These are phyloP conservation scores for Panus rudis DNA, from an alignment of 768 basidiomycete species.

Conservation along the genomic window DNA sequence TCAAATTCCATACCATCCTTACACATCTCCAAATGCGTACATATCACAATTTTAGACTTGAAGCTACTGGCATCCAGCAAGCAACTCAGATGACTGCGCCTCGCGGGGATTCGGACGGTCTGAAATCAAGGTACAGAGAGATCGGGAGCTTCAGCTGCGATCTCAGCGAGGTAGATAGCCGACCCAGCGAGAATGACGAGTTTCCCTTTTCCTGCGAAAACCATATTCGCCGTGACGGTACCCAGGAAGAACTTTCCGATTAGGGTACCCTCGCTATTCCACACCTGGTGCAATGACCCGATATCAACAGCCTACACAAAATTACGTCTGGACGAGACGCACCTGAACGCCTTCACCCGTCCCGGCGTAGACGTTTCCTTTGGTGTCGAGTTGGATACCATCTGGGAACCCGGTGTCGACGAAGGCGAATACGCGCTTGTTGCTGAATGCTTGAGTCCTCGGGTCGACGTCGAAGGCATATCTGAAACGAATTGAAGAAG, in stretches of 20 bases:
- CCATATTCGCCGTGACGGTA: slow-evolving; percentile 29
- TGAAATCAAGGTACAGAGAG: slow-evolving; percentile 27
- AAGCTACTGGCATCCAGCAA: too few relatives aligned
- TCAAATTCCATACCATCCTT: too few relatives aligned
- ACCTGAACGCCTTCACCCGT: slow-evolving; percentile 67
- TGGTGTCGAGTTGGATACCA: slow-evolving; percentile 56
- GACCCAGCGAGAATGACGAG: slow-evolving; percentile 36
- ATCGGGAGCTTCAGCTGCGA: slow-evolving; percentile 26
- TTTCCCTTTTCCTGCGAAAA: slow-evolving; percentile 33
- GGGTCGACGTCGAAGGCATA: slow-evolving; percentile 66
- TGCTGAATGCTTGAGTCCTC: slow-evolving; percentile 42
- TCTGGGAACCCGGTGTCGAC: slow-evolving; percentile 60
- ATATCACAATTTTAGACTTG: too few relatives aligned
- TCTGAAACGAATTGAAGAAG: slow-evolving; percentile 24
- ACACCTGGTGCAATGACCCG: slow-evolving; percentile 33
- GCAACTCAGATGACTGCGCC: too few relatives aligned
- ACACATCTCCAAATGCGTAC: too few relatives aligned
- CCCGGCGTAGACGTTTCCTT: slow-evolving; percentile 61
- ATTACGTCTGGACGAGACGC: slow-evolving; percentile 10
- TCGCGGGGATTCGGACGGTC: too few relatives aligned
- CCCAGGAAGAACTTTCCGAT: slow-evolving; percentile 60
- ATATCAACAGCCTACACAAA: slow-evolving; percentile 1
- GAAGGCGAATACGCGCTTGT: slow-evolving; percentile 64
- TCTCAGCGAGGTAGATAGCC: slow-evolving; percentile 30
- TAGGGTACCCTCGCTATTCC: slow-evolving; percentile 47